Conservation (phyloP, 2,329 filamentous ascomycete genomes). For the Microsporum audouinii region DNA sequence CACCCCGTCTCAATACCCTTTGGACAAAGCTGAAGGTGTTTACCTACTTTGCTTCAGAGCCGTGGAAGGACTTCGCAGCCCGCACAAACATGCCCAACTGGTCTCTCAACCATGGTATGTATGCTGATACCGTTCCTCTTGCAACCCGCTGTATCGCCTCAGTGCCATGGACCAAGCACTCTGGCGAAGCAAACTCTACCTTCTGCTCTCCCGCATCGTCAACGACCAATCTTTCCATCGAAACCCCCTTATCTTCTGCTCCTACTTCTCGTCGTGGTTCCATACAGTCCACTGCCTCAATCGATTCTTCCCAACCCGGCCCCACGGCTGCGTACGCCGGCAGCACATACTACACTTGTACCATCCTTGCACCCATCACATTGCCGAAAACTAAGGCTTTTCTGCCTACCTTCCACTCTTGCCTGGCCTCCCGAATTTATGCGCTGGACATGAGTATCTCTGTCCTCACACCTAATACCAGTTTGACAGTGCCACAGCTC, state of each 20-base stretch:
- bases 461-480: constrained; percentile 40
- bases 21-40: constrained; percentile 45
- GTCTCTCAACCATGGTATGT: constrained; percentile 40
- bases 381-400: constrained; percentile 50
- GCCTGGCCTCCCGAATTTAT: constrained; percentile 54
- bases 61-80: constrained; percentile 41
- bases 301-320: constrained; percentile 22
- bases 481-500: constrained; percentile 31
- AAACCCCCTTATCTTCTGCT: constrained; percentile 17
- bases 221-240: constrained; percentile 17
- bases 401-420: constrained; percentile 59
- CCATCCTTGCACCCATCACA: constrained; percentile 52
- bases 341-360: constrained; percentile 47
- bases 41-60: constrained; percentile 45
- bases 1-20: constrained; percentile 44
- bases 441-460: constrained; percentile 48
- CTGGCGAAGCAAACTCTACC: constrained; percentile 22
- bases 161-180: constrained; percentile 46
- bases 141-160: constrained; percentile 46
- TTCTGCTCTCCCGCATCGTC: constrained; percentile 32
- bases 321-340: constrained; percentile 36
- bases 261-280: constrained; percentile 20
- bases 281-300: constrained; percentile 19
- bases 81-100: constrained; percentile 31
- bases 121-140: constrained; percentile 42